Base-by-base conservation (phyloP, 306 rosid species). In the Quercus parvula region DNA sequence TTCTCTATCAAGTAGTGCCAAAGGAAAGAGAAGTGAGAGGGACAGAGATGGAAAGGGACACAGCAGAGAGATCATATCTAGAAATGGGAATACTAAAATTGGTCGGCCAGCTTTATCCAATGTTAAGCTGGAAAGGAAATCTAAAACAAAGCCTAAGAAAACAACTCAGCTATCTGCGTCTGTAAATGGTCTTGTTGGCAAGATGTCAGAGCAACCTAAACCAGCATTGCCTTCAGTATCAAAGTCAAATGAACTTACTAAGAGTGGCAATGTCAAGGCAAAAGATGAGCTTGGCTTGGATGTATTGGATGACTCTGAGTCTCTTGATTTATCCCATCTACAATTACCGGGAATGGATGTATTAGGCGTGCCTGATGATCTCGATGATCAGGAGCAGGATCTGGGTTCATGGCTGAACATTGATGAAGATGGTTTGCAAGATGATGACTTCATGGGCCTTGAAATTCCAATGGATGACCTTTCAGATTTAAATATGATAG, bases 381-480 rank as follows among this genome's bases (percentile, higher is more conserved):
- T 89, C 73, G 90, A 78, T 82, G 98, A 68, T 77, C 97, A 93
- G 76, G 92, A 92, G 51, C 94, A 91, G 86, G 99, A 96, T 93
- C 78, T 96, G 77, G 97, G 94, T 87, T 91, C 99, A 19, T 96
- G 98, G 98, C 86, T 96, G 90, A 93, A 92, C 87, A 90, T 96
- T 75, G 99, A 96, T 57, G 99, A 93, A 5, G 99, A 96, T 69
- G 89, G 78, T 76, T 88, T 90, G 72, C 97, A 93, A 87, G 99
- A 93, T 89, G 84, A 93, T 20, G 99, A 96, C 84, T 96, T 90
- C 83, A 86, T 96, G 96, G 99, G 99, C 82, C 99, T 96, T 86
- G 98, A 93, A 87, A 96, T 96, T 86, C 99, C 99, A 46, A 96
- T 96, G 99, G 99, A 96, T 80, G 99, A 96, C 88, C 99, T 96